Conservation (phyloP, 192 early-diverging fungal species). For the Cetraspora pellucida region DNA sequence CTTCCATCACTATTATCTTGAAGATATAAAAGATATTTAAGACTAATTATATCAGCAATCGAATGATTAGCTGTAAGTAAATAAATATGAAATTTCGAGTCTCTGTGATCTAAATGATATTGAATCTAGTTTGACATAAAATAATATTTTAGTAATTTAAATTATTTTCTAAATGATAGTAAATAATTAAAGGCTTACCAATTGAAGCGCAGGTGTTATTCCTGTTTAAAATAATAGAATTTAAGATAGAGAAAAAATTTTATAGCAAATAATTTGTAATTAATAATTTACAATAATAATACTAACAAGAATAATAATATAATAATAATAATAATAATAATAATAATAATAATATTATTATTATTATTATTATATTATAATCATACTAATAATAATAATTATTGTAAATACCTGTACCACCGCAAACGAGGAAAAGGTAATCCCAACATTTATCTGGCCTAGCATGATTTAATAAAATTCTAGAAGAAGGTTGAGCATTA, state of each 20-base stretch:
- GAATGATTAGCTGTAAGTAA: not conserved
- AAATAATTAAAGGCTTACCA: not conserved
- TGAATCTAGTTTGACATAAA: not conserved
- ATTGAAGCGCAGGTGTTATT: conserved; percentile 16
- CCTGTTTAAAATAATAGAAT: not conserved
- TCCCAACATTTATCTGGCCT: conserved; percentile 28
- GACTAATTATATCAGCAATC: not conserved
- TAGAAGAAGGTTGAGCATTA: not conserved
- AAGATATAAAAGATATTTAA: not conserved
- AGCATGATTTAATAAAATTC: conserved; percentile 25
- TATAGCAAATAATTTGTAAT: too few species aligned
- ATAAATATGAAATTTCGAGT: not conserved
- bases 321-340: too few species aligned
- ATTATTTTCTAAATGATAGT: not conserved
- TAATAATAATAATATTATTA: too few species aligned
- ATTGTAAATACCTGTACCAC: conserved; percentile 17
- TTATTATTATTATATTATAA: too few species aligned
- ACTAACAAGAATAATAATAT: too few species aligned
- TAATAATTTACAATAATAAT: too few species aligned
- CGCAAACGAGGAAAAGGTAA: conserved; percentile 29
- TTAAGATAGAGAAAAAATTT: too few species aligned
- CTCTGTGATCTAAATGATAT: not conserved
- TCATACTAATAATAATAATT: too few species aligned
- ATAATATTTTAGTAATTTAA: not conserved
- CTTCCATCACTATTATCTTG: not conserved